Evolutionary conservation across 805 yeast genomes (phyloP).

Genomic region (Saitoella complicata): DNA sequence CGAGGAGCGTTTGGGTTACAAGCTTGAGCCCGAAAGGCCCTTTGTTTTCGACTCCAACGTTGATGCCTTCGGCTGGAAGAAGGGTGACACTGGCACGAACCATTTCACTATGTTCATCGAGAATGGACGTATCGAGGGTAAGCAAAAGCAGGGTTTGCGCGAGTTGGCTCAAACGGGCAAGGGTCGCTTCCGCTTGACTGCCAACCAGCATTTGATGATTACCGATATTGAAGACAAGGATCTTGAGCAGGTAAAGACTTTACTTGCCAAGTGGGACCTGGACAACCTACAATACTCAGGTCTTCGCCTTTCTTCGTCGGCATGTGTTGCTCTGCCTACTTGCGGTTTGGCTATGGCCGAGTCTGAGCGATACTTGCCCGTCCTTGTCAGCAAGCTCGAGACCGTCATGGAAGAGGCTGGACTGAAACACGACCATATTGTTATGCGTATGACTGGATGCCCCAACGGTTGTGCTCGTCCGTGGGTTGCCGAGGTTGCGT

Average conservation of each 20-base stretch:
- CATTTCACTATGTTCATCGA: slow-evolving; percentile 91
- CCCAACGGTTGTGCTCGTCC: slow-evolving; percentile 98
- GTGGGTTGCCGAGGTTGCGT: slow-evolving; percentile 91
- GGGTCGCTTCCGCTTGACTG: slow-evolving; percentile 85
- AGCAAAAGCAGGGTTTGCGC: slow-evolving; percentile 74
- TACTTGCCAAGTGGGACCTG: slow-evolving; percentile 58
- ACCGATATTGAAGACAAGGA: slow-evolving; percentile 58
- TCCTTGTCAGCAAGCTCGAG: slow-evolving; percentile 64
- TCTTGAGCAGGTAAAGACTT: slow-evolving; percentile 40
- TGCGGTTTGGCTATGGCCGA: slow-evolving; percentile 99
- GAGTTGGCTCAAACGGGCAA: slow-evolving; percentile 55
- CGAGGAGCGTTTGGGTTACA: slow-evolving; percentile 67
- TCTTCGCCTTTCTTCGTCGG: slow-evolving; percentile 76
- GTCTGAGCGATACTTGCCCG: slow-evolving; percentile 78
- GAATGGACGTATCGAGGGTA: slow-evolving; percentile 92
- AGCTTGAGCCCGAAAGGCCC: slow-evolving; percentile 52
- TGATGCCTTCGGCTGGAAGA: slow-evolving; percentile 78
- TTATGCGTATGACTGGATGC: slow-evolving; percentile 98
- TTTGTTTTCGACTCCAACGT: slow-evolving; percentile 73
- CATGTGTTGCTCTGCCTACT: slow-evolving; percentile 96
- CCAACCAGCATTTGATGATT: slow-evolving; percentile 81
- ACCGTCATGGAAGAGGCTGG: slow-evolving; percentile 81
- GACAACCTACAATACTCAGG: slow-evolving; percentile 75
- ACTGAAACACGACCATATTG: slow-evolving; percentile 81
- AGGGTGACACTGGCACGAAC: slow-evolving; percentile 41